These are phyloP conservation scores for Fusarium verrucosum DNA, from an alignment of 2,329 filamentous ascomycete species.

Conservation along the genomic window DNA sequence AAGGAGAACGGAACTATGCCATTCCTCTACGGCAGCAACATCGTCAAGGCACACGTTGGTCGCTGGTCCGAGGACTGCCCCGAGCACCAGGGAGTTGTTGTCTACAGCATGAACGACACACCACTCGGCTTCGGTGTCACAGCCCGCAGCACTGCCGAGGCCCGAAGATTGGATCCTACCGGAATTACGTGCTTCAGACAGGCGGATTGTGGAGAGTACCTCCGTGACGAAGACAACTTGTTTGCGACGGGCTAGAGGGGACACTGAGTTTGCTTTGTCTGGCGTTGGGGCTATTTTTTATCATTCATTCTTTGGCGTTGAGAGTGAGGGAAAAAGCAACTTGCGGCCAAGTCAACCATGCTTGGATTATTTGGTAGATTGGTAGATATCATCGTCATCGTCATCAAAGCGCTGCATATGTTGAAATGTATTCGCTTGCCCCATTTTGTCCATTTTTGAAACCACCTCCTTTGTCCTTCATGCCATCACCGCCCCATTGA, in stretches of 20 bases:
- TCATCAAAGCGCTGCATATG: slow-evolving; percentile 36
- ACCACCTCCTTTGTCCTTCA: slow-evolving; percentile 3
- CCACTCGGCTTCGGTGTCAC: slow-evolving; percentile 95
- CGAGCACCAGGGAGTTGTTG: slow-evolving; percentile 90
- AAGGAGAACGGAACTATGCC: slow-evolving; percentile 98
- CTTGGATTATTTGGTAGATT: slow-evolving; percentile 39
- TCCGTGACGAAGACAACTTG: slow-evolving; percentile 80
- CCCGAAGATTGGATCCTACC: slow-evolving; percentile 86
- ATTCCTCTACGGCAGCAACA: slow-evolving; percentile 92
- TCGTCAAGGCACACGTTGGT: slow-evolving; percentile 76
- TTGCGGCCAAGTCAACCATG: slow-evolving; percentile 25
- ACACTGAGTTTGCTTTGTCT: slow-evolving; percentile 15
- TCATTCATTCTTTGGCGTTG: slow-evolving; percentile 39
- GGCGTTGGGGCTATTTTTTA: slow-evolving; percentile 43
- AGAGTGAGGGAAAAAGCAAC: slow-evolving; percentile 28
- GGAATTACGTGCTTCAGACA: slow-evolving; percentile 90
- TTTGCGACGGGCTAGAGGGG: slow-evolving; percentile 62
- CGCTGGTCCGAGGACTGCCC: slow-evolving; percentile 91
- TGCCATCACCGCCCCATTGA: slow-evolving; percentile 36
- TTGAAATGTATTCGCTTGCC: slow-evolving; percentile 36
- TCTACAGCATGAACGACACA: slow-evolving; percentile 91
- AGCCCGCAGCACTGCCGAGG: slow-evolving; percentile 85
- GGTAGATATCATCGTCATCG: slow-evolving; percentile 32
- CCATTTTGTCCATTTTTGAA: slow-evolving; percentile 20
- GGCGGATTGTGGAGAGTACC: slow-evolving; percentile 92